A percentile compares a stretch with the other conserved stretches of the same genome.
Evolutionary conservation across 805 yeast genomes (phyloP).

Genomic region (Saccharomycopsis fermentans): DNA sequence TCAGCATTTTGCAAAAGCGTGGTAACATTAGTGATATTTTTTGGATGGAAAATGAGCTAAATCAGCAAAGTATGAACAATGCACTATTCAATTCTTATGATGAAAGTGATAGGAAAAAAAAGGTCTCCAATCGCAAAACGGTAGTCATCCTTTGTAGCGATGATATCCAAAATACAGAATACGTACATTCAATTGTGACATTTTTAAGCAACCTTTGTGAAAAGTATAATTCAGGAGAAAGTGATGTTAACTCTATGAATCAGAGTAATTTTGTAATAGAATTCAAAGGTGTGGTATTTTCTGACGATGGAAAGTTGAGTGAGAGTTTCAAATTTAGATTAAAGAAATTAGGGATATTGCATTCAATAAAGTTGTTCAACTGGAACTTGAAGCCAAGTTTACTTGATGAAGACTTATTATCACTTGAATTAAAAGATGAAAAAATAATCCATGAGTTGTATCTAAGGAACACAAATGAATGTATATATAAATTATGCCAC

Average conservation of each 20-base stretch:
- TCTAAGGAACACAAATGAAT: slow-evolving; percentile 33
- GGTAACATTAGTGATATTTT: slow-evolving; percentile 40
- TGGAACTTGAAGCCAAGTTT: slow-evolving; percentile 39
- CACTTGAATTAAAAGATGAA: slow-evolving; percentile 32
- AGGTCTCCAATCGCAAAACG: background rate
- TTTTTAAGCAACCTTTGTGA: slow-evolving; percentile 1
- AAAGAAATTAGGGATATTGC: slow-evolving; percentile 21
- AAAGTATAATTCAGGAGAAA: slow-evolving; percentile 19
- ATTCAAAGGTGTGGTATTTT: slow-evolving; percentile 24
- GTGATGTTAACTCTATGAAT: slow-evolving; percentile 9
- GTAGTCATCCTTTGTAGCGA: slow-evolving; percentile 23
- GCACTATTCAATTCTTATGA: slow-evolving; percentile 13
- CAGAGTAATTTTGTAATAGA: background rate
- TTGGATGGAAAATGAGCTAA: slow-evolving; percentile 31
- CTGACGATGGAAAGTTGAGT: slow-evolving; percentile 25
- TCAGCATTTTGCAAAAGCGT: slow-evolving; percentile 38
- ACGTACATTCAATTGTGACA: slow-evolving; percentile 7
- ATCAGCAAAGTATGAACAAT: slow-evolving; percentile 3
- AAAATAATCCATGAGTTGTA: slow-evolving; percentile 33
- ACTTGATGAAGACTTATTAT: slow-evolving; percentile 33
- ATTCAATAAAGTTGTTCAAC: slow-evolving; percentile 16
- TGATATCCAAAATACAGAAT: slow-evolving; percentile 15
- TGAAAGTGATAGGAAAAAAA: background rate
- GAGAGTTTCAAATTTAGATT: slow-evolving; percentile 27
- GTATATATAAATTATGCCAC: slow-evolving; percentile 38